phyloP scores from a whole-genome alignment of 306 rosid genomes.

The Macrotyloma uniflorum region DNA sequence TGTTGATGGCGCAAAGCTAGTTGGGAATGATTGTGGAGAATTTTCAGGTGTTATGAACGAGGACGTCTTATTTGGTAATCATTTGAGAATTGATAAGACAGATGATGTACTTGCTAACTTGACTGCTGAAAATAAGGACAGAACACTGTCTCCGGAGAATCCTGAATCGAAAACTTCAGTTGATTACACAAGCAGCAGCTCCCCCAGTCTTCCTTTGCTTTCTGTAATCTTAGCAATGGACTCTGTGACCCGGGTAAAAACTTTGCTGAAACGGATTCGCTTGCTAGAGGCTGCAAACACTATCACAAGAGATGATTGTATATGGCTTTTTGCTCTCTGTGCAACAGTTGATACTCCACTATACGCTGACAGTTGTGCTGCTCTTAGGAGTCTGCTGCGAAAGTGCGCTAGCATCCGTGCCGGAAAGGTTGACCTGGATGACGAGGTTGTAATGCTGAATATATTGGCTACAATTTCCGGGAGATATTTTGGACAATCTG shows the following conservation, averaged over 20 bases:
- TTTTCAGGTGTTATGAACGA: constrained; percentile 1
- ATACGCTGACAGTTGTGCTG: constrained; percentile 68
- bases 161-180: constrained; percentile 26
- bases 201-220: constrained; percentile 48
- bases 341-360: constrained; percentile 78
- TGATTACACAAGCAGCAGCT: constrained; percentile 45
- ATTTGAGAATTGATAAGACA: constrained; percentile 26
- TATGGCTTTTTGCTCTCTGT: constrained; percentile 84
- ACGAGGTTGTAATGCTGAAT: constrained; percentile 76
- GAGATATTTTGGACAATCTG: constrained; percentile 79
- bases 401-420: constrained; percentile 81
- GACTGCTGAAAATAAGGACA: constrained; percentile 31
- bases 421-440: constrained; percentile 60
- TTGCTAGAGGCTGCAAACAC: constrained; percentile 40
- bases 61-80: constrained; percentile 31
- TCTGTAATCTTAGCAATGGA: constrained; percentile 62
- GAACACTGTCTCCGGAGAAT: constrained; percentile 15
- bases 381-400: constrained; percentile 78
- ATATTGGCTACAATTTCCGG: constrained; percentile 76
- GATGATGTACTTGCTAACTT: constrained; percentile 18
- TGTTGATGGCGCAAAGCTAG: neutral
- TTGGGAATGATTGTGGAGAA: constrained; percentile 16
- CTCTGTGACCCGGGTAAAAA: constrained; percentile 57
- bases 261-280: constrained; percentile 65
- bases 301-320: constrained; percentile 58